Base-by-base conservation (phyloP, 2,329 filamentous ascomycete genomes). In the Fusarium sp. region DNA sequence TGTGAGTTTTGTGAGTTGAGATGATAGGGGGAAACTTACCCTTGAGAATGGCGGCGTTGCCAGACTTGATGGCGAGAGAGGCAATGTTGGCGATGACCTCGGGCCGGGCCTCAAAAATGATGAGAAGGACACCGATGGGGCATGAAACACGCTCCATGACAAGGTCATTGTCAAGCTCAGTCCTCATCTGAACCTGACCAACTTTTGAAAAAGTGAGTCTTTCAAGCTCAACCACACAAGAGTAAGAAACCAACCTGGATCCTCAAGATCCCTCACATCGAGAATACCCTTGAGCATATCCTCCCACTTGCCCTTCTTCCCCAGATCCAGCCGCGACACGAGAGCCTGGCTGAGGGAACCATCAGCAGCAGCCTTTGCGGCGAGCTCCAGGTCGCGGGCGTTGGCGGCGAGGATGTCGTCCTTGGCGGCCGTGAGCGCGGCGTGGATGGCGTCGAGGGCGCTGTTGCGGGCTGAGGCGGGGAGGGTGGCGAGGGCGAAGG, bases 71-170 rank as follows among this genome's bases (percentile, higher is more conserved):
- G 40, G 97, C 95, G 27, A 99, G 88, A 5, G 95, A 94, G 72
- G 97, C 95, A 80, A 99, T 98, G 83, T 99, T 99, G 80, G 96
- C 97, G 80, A 99, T 98, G 74, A 99, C 97, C 85, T 99, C 97
- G 8, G 97, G 97, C 9, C 97, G 93, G 38, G 97, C 97, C 85
- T 99, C 97, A 81, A 99, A 99, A 80, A 99, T 98, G 84, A 99
- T 97, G 76, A 99, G 90, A 47, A 99, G 90, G n/a, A 98, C 95
- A 69, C 97, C 97, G 77, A 99, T 98, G 7, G 97, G 97, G 81
- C 95, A 98, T 45, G 94, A 95, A 56, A 98, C 93, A 72, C 95
- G 92, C 81, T 98, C 95, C 69, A 99, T 89, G 62, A 92, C 88
- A 63, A 99, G 89, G 63, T 92, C 93, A 77, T 98, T 93, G 82